Conservation (phyloP, 2,329 filamentous ascomycete species). For the Dactylellina sp. region DNA sequence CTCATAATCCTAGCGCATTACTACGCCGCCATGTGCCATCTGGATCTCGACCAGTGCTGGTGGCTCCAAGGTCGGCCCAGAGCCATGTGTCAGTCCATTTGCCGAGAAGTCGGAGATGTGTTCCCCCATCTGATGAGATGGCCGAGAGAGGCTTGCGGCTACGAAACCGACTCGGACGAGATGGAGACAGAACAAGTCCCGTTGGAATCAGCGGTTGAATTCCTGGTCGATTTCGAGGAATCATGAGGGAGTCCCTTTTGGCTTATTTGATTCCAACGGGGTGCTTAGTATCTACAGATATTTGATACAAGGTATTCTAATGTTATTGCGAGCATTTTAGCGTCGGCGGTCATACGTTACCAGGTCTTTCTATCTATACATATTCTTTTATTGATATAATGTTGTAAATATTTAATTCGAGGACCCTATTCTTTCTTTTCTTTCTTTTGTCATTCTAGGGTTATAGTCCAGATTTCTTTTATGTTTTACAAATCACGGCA, state of each 20-base stretch:
- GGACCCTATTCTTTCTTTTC: not conserved
- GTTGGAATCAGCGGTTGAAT: conserved; percentile 29
- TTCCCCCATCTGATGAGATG: conserved; percentile 45
- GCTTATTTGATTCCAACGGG: not conserved
- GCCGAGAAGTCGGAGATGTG: conserved; percentile 40
- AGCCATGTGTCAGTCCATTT: conserved; percentile 52
- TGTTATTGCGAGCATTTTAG: conserved; percentile 26
- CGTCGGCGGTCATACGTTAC: conserved; percentile 6
- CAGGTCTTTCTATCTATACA: not conserved
- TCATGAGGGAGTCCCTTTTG: conserved; percentile 10
- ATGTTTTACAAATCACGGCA: not conserved
- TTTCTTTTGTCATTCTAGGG: not conserved
- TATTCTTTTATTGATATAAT: not conserved
- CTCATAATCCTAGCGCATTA: conserved; percentile 53
- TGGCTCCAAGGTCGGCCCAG: conserved; percentile 48
- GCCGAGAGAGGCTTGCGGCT: conserved; percentile 45
- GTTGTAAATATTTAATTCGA: conserved; percentile 13
- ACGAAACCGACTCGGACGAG: not conserved
- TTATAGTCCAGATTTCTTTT: not conserved
- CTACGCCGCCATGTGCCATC: conserved; percentile 53
- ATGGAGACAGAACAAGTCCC: conserved; percentile 13
- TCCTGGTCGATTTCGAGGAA: conserved; percentile 35
- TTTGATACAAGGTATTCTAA: not conserved
- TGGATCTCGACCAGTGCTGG: conserved; percentile 47
- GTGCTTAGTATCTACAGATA: not conserved